Base-by-base conservation (phyloP, 495 filamentous ascomycete species). In the Annulohypoxylon nitens region DNA sequence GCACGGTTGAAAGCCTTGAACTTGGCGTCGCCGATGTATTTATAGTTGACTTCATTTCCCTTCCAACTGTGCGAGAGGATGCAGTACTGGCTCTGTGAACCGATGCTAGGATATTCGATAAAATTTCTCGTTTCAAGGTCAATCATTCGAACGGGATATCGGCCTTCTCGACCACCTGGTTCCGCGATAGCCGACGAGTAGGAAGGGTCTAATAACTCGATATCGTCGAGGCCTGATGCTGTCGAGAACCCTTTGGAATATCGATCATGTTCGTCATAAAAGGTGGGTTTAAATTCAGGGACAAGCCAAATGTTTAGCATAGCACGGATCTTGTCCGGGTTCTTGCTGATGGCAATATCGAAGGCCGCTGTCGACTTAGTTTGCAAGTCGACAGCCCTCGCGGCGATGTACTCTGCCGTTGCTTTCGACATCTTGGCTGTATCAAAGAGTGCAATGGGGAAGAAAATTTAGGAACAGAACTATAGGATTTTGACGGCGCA, bases 21-120 rank as follows among this genome's bases (percentile, higher is more conserved):
- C 23, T 65, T 65, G n/a, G 69, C 69, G n/a, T 64, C 69, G 30
- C 18, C 14, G 63, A 84, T 75, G 60, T 79, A 81, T n/a, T 69
- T 65, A 25, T 81, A 80, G 18, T 74, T 66, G n/a, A 85, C 71
- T 63, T 85, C 84, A 3, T 54, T 63, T 0, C 82, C 83, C 71
- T 84, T 85, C 83, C 84, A 86, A 51, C 83, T 79, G 59, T 86
- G 84, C 1, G 83, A 85, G 5, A 86, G 73, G 67, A 86, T 84
- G 26, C 81, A 83, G 57, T 86, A 86, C 37, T 81, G 75, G 8
- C 80, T 80, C 0, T 70, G 69, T n/a, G 51, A 12, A 36, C 79
- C 72, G 48, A 78, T 75, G 20, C 75, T 61, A 6, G 75, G 78
- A 16, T 67, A 74, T 12, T 78, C 70, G 7, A 83, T 80, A 48